Percentiles rank a stretch among this genome's conserved stretches.
Conservation (phyloP, 2,329 filamentous ascomycete genomes). For the Botrytis byssoidea region DNA sequence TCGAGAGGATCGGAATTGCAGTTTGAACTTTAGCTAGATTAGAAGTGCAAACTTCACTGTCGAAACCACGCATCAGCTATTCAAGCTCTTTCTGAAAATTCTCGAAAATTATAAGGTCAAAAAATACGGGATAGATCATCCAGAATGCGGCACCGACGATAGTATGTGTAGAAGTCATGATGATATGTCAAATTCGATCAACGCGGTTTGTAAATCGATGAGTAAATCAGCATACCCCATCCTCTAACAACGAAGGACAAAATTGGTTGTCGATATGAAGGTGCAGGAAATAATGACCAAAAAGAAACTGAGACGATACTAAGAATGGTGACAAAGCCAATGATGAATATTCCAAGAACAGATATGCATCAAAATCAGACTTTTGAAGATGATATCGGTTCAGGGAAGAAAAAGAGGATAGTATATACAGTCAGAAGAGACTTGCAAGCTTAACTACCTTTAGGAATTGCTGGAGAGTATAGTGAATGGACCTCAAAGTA, state of each 20-base stretch:
- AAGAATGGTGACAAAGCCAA: not conserved
- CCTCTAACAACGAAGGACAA: not conserved
- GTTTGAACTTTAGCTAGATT: slow-evolving; percentile 4
- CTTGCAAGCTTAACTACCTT: not conserved
- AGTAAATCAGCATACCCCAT: not conserved
- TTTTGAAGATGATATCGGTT: not conserved
- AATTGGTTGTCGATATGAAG: not conserved
- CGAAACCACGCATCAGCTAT: slow-evolving; percentile 22
- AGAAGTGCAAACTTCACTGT: slow-evolving; percentile 23
- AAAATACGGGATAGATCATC: no score
- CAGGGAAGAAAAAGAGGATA: not conserved
- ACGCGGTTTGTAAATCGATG: no score
- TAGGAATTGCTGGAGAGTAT: not conserved
- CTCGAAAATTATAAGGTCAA: no score
- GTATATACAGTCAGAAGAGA: not conserved
- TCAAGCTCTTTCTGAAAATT: no score
- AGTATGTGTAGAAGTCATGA: no score
- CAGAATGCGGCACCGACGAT: no score
- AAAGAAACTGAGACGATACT: not conserved
- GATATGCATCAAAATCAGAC: not conserved
- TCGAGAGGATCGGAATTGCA: slow-evolving; percentile 37
- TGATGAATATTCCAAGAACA: not conserved
- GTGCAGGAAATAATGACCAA: not conserved
- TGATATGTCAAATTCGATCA: no score
- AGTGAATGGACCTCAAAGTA: not conserved